Evolutionary conservation across 208 protist species (phyloP), one percentile per base, ranked within the genome.

Genomic region (Leishmania arabica): DNA sequence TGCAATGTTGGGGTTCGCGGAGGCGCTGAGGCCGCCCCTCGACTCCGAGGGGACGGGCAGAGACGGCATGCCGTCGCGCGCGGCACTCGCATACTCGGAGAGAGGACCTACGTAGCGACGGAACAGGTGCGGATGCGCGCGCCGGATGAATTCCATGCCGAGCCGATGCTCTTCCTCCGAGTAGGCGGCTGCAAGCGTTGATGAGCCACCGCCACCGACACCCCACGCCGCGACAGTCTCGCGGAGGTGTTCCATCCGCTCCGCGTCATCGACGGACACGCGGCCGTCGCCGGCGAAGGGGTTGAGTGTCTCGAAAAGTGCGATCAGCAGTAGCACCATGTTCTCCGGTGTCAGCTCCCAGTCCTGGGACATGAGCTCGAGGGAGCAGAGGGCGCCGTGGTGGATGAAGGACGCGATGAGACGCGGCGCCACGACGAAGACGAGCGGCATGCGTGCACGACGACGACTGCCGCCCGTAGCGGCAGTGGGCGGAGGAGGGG

Each of bases 341-440:
- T 89, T 90, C 49, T 92, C 84, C 11, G 80, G 72, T 24, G 87
- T 90, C 62, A 89, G 85, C 51, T 86, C 85, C 92, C 94, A 97
- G 51, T 85, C 65, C 81, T 95, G 93, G 31, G 94, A 91, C 91
- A 97, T 93, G n/a, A 97, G 85, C 80, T 97, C 92, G 5, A 97
- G 84, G 9, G 94, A 94, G 78, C 94, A 97, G 15, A 97, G 85
- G 19, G 91, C 90, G 45, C 94, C 94, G 80, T 93, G 88, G 75
- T 97, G 94, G 75, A 97, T 95, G 70, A 97, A 97, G 9, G 92
- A 82, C 0, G 92, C 91, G 47, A 92, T 76, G 51, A 97, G 91
- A 11, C 94, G 91, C 17, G 94, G 94, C 3, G 88, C 78, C 31
- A 95, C 89, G 58, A 97, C 83, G 84, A 97, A 95, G 40, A 95